phyloP scores from a whole-genome alignment of 2,329 filamentous ascomycete genomes.

The Sarocladium kiliense region DNA sequence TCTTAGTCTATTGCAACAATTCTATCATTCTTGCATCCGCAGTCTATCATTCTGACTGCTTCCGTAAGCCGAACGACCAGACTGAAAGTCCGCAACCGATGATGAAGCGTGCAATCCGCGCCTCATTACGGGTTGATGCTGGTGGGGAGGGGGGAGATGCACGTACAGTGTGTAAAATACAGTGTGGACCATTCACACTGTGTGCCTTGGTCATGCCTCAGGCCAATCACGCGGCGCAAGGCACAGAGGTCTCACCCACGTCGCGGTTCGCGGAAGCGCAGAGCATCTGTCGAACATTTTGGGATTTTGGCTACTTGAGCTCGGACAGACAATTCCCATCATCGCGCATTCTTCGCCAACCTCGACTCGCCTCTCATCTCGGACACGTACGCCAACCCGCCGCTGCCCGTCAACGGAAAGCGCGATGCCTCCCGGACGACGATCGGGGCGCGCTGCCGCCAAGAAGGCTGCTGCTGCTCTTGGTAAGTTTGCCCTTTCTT shows the following conservation, averaged over 20 bases:
- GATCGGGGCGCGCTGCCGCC: slow-evolving; percentile 48
- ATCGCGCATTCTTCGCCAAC: neutral
- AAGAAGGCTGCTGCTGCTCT: slow-evolving; percentile 49
- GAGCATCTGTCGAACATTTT: slow-evolving; percentile 1
- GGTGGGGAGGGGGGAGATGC: too few relatives aligned
- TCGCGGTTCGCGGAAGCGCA: slow-evolving; percentile 5
- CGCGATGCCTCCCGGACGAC: slow-evolving; percentile 29
- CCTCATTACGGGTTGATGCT: too few relatives aligned
- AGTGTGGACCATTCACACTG: neutral
- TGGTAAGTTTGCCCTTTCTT: slow-evolving; percentile 31
- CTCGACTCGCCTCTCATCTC: neutral
- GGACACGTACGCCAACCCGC: neutral
- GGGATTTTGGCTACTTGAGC: neutral
- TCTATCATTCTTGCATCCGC: too few relatives aligned
- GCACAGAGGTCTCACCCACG: slow-evolving; percentile 6
- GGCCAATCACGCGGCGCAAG: slow-evolving; percentile 4
- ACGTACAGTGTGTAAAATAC: slow-evolving; percentile 2
- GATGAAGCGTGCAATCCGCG: too few relatives aligned
- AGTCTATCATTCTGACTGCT: too few relatives aligned
- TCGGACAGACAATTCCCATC: neutral
- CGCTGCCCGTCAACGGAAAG: neutral
- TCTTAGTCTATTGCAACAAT: too few relatives aligned
- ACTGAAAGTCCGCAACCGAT: too few relatives aligned
- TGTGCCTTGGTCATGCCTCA: slow-evolving; percentile 4
- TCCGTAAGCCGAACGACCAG: too few relatives aligned